A percentile compares a stretch with the other conserved stretches of the same genome.
These are phyloP conservation scores for Myriangium duriaei DNA, from an alignment of 2,329 filamentous ascomycete genomes.

Conservation along the genomic window DNA sequence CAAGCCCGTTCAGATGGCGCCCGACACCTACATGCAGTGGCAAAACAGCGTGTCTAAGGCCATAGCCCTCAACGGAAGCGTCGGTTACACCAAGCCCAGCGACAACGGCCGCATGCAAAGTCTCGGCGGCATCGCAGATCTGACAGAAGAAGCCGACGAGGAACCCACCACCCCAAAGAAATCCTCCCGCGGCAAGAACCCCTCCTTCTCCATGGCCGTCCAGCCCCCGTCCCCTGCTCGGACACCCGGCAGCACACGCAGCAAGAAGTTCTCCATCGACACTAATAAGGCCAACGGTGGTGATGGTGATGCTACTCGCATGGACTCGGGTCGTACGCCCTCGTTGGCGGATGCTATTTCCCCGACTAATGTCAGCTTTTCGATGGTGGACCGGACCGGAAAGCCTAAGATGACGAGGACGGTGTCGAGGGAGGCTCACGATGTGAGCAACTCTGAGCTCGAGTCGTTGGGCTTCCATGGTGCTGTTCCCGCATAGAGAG, in stretches of 20 bases:
- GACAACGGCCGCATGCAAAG: constrained; percentile 7
- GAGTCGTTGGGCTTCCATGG: constrained; percentile 6
- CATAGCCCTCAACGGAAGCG: not conserved
- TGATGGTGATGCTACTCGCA: not conserved
- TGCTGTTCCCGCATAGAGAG: constrained; percentile 3
- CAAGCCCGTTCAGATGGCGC: constrained; percentile 4
- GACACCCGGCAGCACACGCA: not conserved
- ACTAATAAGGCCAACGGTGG: constrained; percentile 1
- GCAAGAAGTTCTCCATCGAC: constrained; percentile 1
- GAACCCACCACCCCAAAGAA: not conserved
- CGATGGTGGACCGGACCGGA: not conserved
- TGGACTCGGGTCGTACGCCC: not conserved
- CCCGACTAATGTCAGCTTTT: not conserved
- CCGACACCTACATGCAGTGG: constrained; percentile 7
- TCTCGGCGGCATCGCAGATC: constrained; percentile 5
- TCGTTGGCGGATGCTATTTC: constrained; percentile 3
- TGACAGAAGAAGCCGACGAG: constrained; percentile 1
- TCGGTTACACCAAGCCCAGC: constrained; percentile 3
- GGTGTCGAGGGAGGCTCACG: not conserved
- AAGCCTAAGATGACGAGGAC: too few species aligned
- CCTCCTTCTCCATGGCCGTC: constrained; percentile 1
- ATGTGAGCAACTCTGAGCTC: not conserved
- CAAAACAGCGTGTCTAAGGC: constrained; percentile 4
- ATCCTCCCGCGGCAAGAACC: not conserved
- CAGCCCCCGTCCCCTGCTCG: not conserved